phyloP scores from a whole-genome alignment of 2,329 filamentous ascomycete species.

The Neopestalotiopsis clavispora region DNA sequence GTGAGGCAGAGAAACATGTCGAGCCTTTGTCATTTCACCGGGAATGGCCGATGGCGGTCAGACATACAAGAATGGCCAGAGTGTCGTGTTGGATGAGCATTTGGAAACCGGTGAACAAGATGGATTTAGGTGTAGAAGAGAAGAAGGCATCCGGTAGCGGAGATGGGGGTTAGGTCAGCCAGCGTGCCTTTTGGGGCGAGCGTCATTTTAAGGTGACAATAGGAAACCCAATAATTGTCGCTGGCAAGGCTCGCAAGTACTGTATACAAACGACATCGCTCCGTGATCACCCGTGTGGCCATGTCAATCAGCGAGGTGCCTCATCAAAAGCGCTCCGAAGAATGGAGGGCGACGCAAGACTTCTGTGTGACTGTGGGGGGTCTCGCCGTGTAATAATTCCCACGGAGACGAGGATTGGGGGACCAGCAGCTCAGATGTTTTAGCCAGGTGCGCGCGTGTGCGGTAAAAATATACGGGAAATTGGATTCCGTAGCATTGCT shows the following conservation, averaged over 20 bases:
- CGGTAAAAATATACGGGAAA: not conserved
- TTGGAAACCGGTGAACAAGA: not conserved
- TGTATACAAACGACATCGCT: conserved; percentile 10
- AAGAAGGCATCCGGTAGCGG: conserved; percentile 13
- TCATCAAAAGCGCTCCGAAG: not conserved
- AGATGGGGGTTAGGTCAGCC: not conserved
- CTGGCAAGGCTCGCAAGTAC: not conserved
- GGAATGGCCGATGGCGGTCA: not conserved
- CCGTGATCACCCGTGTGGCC: conserved; percentile 12
- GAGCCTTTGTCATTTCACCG: not conserved
- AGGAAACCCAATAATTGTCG: not conserved
- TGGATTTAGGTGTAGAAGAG: not conserved
- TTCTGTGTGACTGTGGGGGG: not conserved
- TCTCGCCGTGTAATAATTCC: not conserved
- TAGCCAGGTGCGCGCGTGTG: not conserved
- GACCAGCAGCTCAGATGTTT: not conserved
- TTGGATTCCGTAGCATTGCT: too few relatives aligned
- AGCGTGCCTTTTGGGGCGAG: not conserved
- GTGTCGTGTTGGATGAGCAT: not conserved
- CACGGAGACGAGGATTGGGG: not conserved
- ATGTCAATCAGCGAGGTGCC: not conserved
- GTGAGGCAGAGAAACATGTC: not conserved
- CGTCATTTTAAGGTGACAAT: conserved; percentile 1
- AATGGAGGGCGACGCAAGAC: not conserved
- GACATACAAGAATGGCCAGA: not conserved